A percentile compares a stretch with the other conserved stretches of the same genome.
Conservation (phyloP, 345 rosid genomes). For the Acer negundo region DNA sequence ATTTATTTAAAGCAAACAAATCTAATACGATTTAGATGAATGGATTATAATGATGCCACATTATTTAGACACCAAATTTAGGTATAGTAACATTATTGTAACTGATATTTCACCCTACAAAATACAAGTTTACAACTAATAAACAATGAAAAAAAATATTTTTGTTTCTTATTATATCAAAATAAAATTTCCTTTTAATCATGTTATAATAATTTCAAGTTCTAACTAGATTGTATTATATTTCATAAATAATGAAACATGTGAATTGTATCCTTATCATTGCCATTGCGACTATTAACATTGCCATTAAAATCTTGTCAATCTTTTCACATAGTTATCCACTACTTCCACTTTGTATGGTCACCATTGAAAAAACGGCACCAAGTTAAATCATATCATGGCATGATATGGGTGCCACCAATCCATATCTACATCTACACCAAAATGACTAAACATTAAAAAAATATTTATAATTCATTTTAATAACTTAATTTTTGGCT, state of each 20-base stretch:
- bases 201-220: neutral
- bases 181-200: neutral
- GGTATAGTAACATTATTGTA: no score
- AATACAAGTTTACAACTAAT: no score
- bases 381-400: constrained; percentile 1
- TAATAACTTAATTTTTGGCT: neutral
- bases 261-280: neutral
- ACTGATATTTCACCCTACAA: no score
- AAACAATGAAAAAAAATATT: neutral
- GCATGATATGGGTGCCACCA: constrained; percentile 1
- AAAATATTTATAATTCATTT: neutral
- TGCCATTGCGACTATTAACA: neutral
- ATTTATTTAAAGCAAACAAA: no score
- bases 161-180: neutral
- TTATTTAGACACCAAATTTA: no score
- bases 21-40: no score
- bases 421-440: neutral
- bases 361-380: constrained; percentile 1
- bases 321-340: neutral
- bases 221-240: neutral
- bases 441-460: neutral
- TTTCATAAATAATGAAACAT: neutral
- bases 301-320: constrained; percentile 11
- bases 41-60: no score
- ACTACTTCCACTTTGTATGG: constrained; percentile 14